A percentile compares a stretch with the other conserved stretches of the same genome.
phyloP scores from a whole-genome alignment of 2,329 filamentous ascomycete species.

The Periconia macrospinosa region DNA sequence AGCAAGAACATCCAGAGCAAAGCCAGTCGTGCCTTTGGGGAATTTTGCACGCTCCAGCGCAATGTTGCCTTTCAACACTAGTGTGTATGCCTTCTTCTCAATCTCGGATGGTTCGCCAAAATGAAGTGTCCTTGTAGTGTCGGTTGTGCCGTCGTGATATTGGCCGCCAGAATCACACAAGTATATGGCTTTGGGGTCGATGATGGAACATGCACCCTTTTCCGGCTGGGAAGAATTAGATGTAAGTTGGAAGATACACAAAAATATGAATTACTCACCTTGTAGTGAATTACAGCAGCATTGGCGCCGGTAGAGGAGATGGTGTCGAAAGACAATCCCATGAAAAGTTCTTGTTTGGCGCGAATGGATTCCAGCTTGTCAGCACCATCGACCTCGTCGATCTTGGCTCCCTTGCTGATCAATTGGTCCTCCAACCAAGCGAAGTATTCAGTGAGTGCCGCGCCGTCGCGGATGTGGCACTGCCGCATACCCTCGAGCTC shows the following conservation, averaged over 20 bases:
- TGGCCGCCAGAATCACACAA: constrained; percentile 98
- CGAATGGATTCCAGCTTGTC: constrained; percentile 84
- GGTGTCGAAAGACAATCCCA: constrained; percentile 89
- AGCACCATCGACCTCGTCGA: constrained; percentile 90
- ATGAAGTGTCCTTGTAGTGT: constrained; percentile 90
- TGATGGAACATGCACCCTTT: constrained; percentile 74
- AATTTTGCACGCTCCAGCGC: constrained; percentile 84
- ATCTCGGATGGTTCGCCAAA: constrained; percentile 82
- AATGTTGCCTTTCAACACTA: constrained; percentile 94
- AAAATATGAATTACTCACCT: constrained; percentile 6
- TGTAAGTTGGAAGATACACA: neutral
- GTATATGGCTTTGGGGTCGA: constrained; percentile 85
- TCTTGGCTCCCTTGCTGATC: constrained; percentile 66
- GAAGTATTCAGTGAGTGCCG: constrained; percentile 88
- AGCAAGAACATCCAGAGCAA: constrained; percentile 84
- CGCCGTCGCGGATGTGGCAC: constrained; percentile 92
- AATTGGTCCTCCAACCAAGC: constrained; percentile 95
- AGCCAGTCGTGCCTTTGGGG: constrained; percentile 92
- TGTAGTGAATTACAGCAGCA: constrained; percentile 95
- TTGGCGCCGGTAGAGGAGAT: constrained; percentile 94
- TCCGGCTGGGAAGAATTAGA: constrained; percentile 58
- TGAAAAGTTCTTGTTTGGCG: constrained; percentile 71
- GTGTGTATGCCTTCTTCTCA: constrained; percentile 86
- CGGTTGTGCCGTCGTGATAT: constrained; percentile 92
- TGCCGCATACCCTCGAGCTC: constrained; percentile 91